These are phyloP conservation scores for Aspergillus cristatus DNA, from an alignment of 495 filamentous ascomycete genomes.

Conservation along the genomic window DNA sequence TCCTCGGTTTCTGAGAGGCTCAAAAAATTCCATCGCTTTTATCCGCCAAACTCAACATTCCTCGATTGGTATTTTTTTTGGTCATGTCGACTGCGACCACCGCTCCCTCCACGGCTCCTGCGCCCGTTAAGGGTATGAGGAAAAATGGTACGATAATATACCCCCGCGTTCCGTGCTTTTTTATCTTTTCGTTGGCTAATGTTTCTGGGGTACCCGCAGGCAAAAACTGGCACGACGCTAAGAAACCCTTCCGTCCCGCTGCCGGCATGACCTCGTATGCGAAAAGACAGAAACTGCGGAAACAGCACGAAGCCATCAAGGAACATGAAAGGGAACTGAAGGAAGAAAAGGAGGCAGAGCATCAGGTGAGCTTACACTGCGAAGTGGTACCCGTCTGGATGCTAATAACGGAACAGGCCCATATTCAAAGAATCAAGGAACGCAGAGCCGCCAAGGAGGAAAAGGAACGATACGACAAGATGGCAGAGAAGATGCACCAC, in stretches of 20 bases:
- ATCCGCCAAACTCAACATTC: too few species aligned
- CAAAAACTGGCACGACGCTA: slow-evolving; percentile 84
- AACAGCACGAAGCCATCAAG: slow-evolving; percentile 62
- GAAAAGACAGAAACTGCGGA: slow-evolving; percentile 56
- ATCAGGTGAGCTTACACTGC: slow-evolving; percentile 54
- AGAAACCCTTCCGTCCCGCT: slow-evolving; percentile 78
- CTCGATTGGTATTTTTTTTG: not conserved
- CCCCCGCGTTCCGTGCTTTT: slow-evolving; percentile 8
- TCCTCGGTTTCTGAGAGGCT: slow-evolving; percentile 12
- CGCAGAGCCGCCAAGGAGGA: slow-evolving; percentile 81
- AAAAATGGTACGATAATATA: slow-evolving; percentile 38
- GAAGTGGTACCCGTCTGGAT: not conserved
- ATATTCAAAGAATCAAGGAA: slow-evolving; percentile 71
- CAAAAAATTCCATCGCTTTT: slow-evolving; percentile 1
- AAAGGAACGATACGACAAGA: slow-evolving; percentile 84
- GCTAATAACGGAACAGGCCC: slow-evolving; percentile 41
- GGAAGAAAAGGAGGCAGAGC: slow-evolving; percentile 82
- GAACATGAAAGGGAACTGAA: slow-evolving; percentile 91
- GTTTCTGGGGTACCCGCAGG: slow-evolving; percentile 43
- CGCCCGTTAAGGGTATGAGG: slow-evolving; percentile 29
- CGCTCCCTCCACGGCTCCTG: slow-evolving; percentile 5
- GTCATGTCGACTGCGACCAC: slow-evolving; percentile 20
- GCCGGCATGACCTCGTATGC: slow-evolving; percentile 69
- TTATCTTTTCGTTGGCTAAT: slow-evolving; percentile 3
- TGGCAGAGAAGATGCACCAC: slow-evolving; percentile 95